Percentiles rank a stretch among this genome's conserved stretches.
Conservation (phyloP, 1,284 basidiomycete genomes). For the Malassezia arunalokei region DNA sequence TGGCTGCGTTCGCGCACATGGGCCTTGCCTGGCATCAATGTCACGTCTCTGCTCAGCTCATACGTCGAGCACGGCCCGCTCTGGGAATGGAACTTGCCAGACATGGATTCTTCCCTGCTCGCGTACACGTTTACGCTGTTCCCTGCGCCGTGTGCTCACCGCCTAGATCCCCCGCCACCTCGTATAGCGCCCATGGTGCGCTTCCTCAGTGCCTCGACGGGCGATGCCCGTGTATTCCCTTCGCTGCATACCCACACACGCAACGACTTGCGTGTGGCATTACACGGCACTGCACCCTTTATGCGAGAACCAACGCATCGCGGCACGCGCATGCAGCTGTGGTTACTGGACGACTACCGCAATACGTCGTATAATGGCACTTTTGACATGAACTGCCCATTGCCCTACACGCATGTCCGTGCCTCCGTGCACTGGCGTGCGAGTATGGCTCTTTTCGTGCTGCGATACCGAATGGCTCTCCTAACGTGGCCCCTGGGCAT, state of each 20-base stretch:
- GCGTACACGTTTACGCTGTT: conserved; percentile 22
- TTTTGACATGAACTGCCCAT: conserved; percentile 12
- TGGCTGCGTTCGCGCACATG: conserved; percentile 1
- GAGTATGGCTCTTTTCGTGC: conserved; percentile 26
- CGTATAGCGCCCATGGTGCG: conserved; percentile 28
- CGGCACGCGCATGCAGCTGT: conserved; percentile 24
- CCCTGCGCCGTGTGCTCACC: conserved; percentile 19
- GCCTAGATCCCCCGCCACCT: conserved; percentile 6
- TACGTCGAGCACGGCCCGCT: conserved; percentile 5
- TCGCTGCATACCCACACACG: conserved; percentile 12
- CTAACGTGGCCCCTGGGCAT: conserved; percentile 29
- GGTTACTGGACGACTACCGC: conserved; percentile 21
- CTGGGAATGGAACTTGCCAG: conserved; percentile 20
- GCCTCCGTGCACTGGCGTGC: conserved; percentile 28
- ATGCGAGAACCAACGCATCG: conserved; percentile 21
- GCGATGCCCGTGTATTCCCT: conserved; percentile 33
- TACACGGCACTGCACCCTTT: conserved; percentile 37
- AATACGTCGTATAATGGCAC: neutral
- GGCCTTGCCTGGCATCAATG: neutral
- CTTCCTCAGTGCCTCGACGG: conserved; percentile 22
- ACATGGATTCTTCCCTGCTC: conserved; percentile 23
- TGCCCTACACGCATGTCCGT: conserved; percentile 20
- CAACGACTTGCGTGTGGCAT: conserved; percentile 19
- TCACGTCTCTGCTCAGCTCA: conserved; percentile 1
- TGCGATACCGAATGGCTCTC: conserved; percentile 32